Percentiles rank a stretch among this genome's conserved stretches.
Conservation (phyloP, 805 yeast species). For the Yueomyces sinensis region DNA sequence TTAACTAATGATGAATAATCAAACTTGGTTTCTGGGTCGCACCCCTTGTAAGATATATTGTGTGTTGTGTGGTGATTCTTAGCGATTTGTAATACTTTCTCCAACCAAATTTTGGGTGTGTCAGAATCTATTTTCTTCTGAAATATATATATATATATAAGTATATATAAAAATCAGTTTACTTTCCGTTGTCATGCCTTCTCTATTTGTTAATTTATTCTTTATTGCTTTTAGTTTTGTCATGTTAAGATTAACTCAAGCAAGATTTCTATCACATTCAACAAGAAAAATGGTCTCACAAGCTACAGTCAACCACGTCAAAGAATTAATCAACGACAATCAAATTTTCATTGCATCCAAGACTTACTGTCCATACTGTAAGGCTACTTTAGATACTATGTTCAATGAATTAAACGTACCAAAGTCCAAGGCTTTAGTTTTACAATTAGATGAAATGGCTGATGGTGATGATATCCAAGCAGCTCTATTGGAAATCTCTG, state of each 20-base stretch:
- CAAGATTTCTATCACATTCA: background rate
- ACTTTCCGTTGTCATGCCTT: too few species aligned
- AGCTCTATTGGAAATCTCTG: slow-evolving; percentile 63
- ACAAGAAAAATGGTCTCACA: slow-evolving; percentile 39
- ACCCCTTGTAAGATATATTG: too few species aligned
- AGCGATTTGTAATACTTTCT: too few species aligned
- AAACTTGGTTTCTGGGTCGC: too few species aligned
- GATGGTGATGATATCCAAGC: slow-evolving; percentile 76
- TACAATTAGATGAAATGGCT: slow-evolving; percentile 35
- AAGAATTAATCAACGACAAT: slow-evolving; percentile 48
- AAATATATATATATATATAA: too few species aligned
- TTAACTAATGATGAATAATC: too few species aligned
- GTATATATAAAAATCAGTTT: too few species aligned
- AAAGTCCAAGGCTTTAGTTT: slow-evolving; percentile 24
- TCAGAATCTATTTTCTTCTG: too few species aligned
- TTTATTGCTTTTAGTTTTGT: background rate
- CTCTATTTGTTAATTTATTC: background rate
- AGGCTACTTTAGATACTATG: slow-evolving; percentile 30
- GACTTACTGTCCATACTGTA: slow-evolving; percentile 58
- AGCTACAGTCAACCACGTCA: slow-evolving; percentile 43
- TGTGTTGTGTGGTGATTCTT: too few species aligned
- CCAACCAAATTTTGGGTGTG: too few species aligned
- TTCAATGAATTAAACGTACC: slow-evolving; percentile 32
- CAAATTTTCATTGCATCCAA: slow-evolving; percentile 74
- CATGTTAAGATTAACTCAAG: background rate